Percentiles rank a stretch among this genome's conserved stretches.
Conservation (phyloP, 257 asterid species). For the Prunella vulgaris region DNA sequence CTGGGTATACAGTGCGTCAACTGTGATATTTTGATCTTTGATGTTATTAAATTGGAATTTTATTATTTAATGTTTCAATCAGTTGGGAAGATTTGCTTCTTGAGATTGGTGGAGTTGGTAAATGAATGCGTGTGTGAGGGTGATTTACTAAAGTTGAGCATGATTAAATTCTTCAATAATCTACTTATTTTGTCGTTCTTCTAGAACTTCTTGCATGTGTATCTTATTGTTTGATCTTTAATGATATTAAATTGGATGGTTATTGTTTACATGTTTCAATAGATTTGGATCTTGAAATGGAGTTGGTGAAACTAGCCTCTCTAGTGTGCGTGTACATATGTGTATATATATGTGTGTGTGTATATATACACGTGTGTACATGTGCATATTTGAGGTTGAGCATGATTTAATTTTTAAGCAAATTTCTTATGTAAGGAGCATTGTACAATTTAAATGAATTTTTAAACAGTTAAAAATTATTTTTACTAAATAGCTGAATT, state of each 20-base stretch:
- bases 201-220: background rate
- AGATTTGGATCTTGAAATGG: background rate
- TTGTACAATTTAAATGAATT: too few relatives aligned
- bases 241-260: background rate
- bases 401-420: background rate
- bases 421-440: too few relatives aligned
- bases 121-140: background rate
- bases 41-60: background rate
- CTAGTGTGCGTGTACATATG: too few relatives aligned
- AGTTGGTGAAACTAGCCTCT: background rate
- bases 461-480: too few relatives aligned
- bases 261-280: background rate
- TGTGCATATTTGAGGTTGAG: background rate
- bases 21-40: background rate
- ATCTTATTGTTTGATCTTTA: background rate
- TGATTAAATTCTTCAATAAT: too few relatives aligned
- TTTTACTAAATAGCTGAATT: too few relatives aligned
- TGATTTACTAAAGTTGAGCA: background rate
- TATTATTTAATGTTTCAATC: background rate
- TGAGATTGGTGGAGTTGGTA: conserved; percentile 19
- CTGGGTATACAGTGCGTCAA: background rate
- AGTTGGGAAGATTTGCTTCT: background rate
- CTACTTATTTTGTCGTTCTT: background rate
- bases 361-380: too few relatives aligned
- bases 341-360: too few relatives aligned